Evolutionary conservation across 306 rosid species (phyloP).

Genomic region (Fragaria nilgerrensis): DNA sequence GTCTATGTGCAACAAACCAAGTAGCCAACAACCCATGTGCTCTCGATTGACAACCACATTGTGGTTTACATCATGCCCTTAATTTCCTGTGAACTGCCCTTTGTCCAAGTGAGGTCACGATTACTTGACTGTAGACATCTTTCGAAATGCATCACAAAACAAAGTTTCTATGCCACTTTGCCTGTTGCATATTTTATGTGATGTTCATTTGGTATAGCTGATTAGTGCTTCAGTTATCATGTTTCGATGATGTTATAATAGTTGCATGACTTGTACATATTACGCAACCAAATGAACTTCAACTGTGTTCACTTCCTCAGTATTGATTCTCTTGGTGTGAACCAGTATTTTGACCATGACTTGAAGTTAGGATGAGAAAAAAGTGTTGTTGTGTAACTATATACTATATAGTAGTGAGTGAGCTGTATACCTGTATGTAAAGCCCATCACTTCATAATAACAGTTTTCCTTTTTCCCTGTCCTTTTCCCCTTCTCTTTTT

Average conservation of each 20-base stretch:
- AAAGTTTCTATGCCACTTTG: neutral
- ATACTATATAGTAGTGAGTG: neutral
- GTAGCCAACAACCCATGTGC: constrained; percentile 48
- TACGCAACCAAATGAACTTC: neutral
- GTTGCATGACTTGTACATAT: constrained; percentile 10
- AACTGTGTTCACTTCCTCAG: neutral
- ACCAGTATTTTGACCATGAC: constrained; percentile 16
- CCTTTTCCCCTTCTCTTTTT: neutral
- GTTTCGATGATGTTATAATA: neutral
- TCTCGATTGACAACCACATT: constrained; percentile 12
- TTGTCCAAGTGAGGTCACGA: constrained; percentile 14
- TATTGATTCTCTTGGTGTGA: constrained; percentile 18
- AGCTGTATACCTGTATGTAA: neutral
- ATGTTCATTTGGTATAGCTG: neutral
- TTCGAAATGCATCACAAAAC: neutral
- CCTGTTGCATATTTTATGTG: neutral
- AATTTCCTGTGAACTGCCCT: constrained; percentile 18
- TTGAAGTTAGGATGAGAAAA: constrained; percentile 11
- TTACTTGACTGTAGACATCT: neutral
- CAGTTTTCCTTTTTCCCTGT: neutral
- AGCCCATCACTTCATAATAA: neutral
- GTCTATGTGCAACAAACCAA: neutral
- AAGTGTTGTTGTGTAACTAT: neutral
- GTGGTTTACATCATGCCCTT: constrained; percentile 20
- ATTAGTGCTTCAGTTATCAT: neutral